Conservation (phyloP, 306 rosid species). For the Quercus agrifolia region DNA sequence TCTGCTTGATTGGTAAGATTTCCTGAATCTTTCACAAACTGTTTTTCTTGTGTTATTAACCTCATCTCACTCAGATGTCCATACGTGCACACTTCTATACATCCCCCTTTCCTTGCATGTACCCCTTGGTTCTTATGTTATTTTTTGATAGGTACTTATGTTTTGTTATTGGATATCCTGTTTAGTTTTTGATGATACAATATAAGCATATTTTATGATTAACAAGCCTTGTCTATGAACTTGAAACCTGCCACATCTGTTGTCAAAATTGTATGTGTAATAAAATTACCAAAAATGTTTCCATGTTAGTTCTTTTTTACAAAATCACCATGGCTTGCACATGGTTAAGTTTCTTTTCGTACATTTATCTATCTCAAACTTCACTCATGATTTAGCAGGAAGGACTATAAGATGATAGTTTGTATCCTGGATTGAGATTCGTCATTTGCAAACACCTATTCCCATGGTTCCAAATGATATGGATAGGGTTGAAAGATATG, state of each 20-base stretch:
- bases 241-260: background rate
- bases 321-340: background rate
- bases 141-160: no score
- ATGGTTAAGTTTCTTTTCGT: background rate
- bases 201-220: no score
- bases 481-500: background rate
- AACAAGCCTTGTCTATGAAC: no score
- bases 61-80: background rate
- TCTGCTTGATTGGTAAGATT: conserved; percentile 77
- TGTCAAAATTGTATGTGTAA: background rate
- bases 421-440: background rate
- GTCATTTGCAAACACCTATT: background rate
- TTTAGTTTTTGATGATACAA: no score
- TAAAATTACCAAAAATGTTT: background rate
- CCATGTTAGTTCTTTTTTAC: background rate
- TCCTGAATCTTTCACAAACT: background rate
- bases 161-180: no score
- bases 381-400: background rate
- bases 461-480: background rate
- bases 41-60: background rate
- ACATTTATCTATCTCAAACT: background rate
- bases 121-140: no score
- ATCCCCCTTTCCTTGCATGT: no score
- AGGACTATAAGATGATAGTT: background rate
- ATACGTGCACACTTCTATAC: background rate